phyloP scores from a whole-genome alignment of 1,139 yeast genomes.

The Kodamaea plutei region DNA sequence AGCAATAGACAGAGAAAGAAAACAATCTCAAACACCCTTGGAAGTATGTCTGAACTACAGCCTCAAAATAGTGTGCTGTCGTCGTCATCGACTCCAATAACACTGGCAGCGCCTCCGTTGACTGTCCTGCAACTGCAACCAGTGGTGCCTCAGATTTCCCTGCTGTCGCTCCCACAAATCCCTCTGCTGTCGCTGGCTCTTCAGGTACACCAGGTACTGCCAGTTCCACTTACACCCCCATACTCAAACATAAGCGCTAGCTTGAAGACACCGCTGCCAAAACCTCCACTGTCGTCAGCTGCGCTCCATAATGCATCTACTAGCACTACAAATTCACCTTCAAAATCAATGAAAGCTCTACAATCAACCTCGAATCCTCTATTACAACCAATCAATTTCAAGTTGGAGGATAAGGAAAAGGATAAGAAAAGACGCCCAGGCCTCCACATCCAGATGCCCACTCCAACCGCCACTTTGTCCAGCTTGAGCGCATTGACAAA shows the following conservation, averaged over 20 bases:
- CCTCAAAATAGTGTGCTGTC: too few species aligned
- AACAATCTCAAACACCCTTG: slow-evolving; percentile 37
- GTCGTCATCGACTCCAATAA: slow-evolving; percentile 1
- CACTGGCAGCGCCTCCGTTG: slow-evolving; percentile 3
- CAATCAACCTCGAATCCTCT: slow-evolving; percentile 45
- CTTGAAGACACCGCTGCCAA: slow-evolving; percentile 38
- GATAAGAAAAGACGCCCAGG: slow-evolving; percentile 33
- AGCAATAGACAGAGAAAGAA: slow-evolving; percentile 34
- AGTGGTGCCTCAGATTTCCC: neutral
- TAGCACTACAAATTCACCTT: slow-evolving; percentile 34
- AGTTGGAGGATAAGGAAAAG: slow-evolving; percentile 16
- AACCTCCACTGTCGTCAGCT: slow-evolving; percentile 23
- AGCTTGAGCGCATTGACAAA: slow-evolving; percentile 36
- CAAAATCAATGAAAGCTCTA: slow-evolving; percentile 55
- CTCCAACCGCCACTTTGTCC: slow-evolving; percentile 35
- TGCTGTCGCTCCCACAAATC: slow-evolving; percentile 1
- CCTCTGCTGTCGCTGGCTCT: neutral
- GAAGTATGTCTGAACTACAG: slow-evolving; percentile 13
- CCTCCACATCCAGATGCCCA: slow-evolving; percentile 47
- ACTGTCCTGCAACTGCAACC: slow-evolving; percentile 4
- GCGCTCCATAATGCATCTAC: slow-evolving; percentile 8
- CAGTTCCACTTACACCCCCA: slow-evolving; percentile 37
- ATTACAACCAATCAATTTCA: slow-evolving; percentile 58
- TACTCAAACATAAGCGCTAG: slow-evolving; percentile 19
- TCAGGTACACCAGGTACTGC: neutral